phyloP scores from a whole-genome alignment of 2,329 filamentous ascomycete species.

The Talaromyces sp. region DNA sequence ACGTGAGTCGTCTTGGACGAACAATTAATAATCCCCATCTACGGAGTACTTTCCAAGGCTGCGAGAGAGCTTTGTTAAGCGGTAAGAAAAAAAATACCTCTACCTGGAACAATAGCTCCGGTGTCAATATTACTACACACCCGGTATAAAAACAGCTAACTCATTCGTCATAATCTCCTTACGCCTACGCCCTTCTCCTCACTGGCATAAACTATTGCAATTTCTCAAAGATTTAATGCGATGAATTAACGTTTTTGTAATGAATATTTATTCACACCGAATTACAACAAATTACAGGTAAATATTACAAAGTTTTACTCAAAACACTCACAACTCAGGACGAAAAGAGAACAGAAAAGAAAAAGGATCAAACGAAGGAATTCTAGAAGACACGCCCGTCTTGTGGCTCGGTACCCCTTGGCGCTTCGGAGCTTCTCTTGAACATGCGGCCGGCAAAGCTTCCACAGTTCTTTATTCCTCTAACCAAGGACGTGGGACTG shows the following conservation, averaged over 20 bases:
- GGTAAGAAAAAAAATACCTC: too few relatives aligned
- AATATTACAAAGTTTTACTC: neutral
- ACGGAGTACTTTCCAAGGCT: too few relatives aligned
- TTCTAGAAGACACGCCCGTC: slow-evolving; percentile 9
- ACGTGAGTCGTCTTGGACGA: too few relatives aligned
- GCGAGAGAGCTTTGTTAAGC: too few relatives aligned
- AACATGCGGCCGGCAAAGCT: slow-evolving; percentile 4
- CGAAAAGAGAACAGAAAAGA: neutral
- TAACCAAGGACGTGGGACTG: slow-evolving; percentile 9
- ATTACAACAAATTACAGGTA: neutral
- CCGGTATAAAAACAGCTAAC: too few relatives aligned
- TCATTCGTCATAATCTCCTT: too few relatives aligned
- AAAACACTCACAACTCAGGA: neutral
- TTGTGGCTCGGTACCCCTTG: slow-evolving; percentile 6
- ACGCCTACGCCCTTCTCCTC: too few relatives aligned
- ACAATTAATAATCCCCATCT: too few relatives aligned
- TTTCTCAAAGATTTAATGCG: too few relatives aligned
- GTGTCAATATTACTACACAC: too few relatives aligned
- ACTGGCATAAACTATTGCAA: too few relatives aligned
- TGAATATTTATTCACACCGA: neutral
- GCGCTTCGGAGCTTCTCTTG: slow-evolving; percentile 6
- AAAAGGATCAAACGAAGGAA: neutral
- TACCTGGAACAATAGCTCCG: too few relatives aligned
- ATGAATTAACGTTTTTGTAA: neutral
- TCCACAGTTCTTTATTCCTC: slow-evolving; percentile 4